Conservation (phyloP, 2,329 filamentous ascomycete genomes). For the Calonectria henricotiae region DNA sequence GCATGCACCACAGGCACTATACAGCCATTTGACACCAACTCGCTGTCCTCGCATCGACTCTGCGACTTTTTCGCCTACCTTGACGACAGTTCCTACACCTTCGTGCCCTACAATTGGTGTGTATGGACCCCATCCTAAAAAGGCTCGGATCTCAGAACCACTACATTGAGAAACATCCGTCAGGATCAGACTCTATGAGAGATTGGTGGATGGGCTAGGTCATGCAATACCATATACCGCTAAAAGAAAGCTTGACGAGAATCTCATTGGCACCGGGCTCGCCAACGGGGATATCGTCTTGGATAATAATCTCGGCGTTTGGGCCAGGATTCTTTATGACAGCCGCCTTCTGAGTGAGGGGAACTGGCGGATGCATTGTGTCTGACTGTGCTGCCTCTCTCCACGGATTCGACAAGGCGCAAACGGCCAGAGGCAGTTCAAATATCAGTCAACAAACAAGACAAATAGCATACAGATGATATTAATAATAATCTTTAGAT, state of each 20-base stretch:
- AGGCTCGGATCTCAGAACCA: slow-evolving; percentile 54
- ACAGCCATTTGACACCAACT: slow-evolving; percentile 65
- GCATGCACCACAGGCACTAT: slow-evolving; percentile 60
- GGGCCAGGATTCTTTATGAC: slow-evolving; percentile 43
- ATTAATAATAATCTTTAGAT: neutral
- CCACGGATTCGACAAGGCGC: neutral
- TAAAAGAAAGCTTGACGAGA: slow-evolving; percentile 43
- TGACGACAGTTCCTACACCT: slow-evolving; percentile 54
- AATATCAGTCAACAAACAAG: neutral
- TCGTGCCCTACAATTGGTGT: slow-evolving; percentile 53
- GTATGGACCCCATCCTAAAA: slow-evolving; percentile 53
- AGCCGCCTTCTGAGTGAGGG: slow-evolving; percentile 37
- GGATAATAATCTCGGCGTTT: slow-evolving; percentile 22
- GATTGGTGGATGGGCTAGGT: neutral
- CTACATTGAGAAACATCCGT: slow-evolving; percentile 33
- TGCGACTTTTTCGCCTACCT: slow-evolving; percentile 52
- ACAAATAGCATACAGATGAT: neutral
- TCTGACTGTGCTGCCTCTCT: neutral
- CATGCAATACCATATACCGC: slow-evolving; percentile 45
- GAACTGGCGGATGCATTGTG: slow-evolving; percentile 11
- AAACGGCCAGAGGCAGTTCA: neutral
- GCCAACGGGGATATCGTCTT: slow-evolving; percentile 26
- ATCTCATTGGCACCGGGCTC: slow-evolving; percentile 30
- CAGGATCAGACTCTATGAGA: neutral
- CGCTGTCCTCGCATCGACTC: slow-evolving; percentile 53